Evolutionary conservation across 768 basidiomycete genomes (phyloP), one percentile per base, ranked within the genome.

Genomic region (Podaxis rugospora): DNA sequence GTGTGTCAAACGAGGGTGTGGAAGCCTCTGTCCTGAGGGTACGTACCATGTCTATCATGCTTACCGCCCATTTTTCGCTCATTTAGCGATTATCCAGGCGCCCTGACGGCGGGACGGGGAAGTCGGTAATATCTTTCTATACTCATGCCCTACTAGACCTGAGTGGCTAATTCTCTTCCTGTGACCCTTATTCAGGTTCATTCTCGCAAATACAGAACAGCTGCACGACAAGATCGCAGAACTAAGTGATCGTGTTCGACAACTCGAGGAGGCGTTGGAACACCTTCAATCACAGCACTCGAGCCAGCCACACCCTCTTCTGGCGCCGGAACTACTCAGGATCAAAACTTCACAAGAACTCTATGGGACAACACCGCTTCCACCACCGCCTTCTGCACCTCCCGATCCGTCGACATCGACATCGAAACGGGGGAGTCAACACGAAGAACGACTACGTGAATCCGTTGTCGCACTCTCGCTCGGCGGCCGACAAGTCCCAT

Each of bases 291-390:
- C 75, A 11, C 72, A 74, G 39, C 69, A 67, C 52, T 71, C 81
- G 1, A 55, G 68, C 39, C 77, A 78, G 35, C 68, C 73, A 0
- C 86, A 88, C 66, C 84, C 87, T 14, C 77, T 88, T 14, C 77
- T 88, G 39, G 65, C 72, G 10, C 78, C 84, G n/a, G 86, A 87
- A 14, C 73, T 88, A 21, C 75, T 85, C 14, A 80, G 76, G 65
- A 82, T 88, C 62, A 88, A 87, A 66, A 87, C 85, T 35, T 84
- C 86, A 0, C 84, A 88, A 69, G 87, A 89, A 47, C 78, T 88
- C 9, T 84, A 87, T 69, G 72, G 70, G 11, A 65, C 69, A 36
- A 50, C 67, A 13, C 65, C 64, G 28, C 54, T 66, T 28, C 66
- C 62, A 40, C 51, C 51, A 35, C 51, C 51, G 32, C 40, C 66